Conservation (phyloP, 495 filamentous ascomycete species). For the Tuber calosporum region DNA sequence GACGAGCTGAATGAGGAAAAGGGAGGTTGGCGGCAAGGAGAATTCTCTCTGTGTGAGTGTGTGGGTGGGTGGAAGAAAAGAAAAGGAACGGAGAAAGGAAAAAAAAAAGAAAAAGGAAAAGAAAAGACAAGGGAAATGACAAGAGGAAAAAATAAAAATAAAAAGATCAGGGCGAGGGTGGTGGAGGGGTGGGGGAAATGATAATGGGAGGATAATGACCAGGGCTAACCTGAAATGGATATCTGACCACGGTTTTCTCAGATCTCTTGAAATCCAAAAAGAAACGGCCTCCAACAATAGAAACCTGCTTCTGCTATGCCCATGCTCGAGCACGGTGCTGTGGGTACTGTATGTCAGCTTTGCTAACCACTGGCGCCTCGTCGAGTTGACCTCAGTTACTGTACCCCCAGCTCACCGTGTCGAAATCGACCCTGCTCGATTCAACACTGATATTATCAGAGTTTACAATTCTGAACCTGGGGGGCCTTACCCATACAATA, state of each 20-base stretch:
- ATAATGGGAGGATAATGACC: background rate
- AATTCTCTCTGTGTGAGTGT: conserved; percentile 29
- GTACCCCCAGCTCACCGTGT: background rate
- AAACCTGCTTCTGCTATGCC: background rate
- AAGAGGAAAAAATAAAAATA: conserved; percentile 37
- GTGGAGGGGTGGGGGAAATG: conserved; percentile 1
- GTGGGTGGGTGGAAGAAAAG: conserved; percentile 34
- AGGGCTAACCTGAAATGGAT: background rate
- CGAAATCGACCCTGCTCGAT: background rate
- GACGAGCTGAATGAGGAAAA: conserved; percentile 28
- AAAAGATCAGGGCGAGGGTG: conserved; percentile 23
- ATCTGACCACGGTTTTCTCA: background rate
- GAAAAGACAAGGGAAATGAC: conserved; percentile 36
- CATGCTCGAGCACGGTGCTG: too few species aligned
- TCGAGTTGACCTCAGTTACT: background rate
- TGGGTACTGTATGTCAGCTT: background rate
- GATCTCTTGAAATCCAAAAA: background rate
- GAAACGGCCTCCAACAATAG: background rate
- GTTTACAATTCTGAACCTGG: background rate
- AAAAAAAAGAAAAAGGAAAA: too few species aligned
- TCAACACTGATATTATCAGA: background rate
- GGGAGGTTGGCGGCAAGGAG: conserved; percentile 28
- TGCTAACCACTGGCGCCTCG: background rate
- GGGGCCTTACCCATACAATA: background rate
- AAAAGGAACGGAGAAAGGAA: conserved; percentile 43